Base-by-base conservation (phyloP, 1,139 yeast genomes). In the Meyerozyma carpophila region DNA sequence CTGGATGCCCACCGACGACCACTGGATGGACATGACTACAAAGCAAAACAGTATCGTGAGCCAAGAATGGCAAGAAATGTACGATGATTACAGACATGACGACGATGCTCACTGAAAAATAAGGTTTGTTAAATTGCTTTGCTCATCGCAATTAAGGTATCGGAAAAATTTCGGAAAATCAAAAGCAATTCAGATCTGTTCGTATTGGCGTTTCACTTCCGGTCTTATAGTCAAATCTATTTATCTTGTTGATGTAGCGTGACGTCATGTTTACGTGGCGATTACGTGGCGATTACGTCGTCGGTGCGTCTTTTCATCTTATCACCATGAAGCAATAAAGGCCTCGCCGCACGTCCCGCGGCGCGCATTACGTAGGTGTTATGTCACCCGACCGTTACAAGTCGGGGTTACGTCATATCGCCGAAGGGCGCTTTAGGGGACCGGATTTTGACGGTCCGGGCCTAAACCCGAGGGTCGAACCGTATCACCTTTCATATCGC, bases 81-180 rank as follows among this genome's bases (percentile, higher is more conserved):
- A 57, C 47, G 74, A 69, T 43, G 76, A 68, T 47, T 70, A 70
- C 50, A 62, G 68, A 49, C 61, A 68, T 50, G 73, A 70, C 47
- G 75, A 70, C 47, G 74, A 69, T 25, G 26, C n/a, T 21, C 48
- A 40, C 26, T 45, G 32, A 20, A 21, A 21, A 21, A 3, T 21
- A 21, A 21, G 4, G 24, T 21, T 21, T 21, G 24, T 27, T 5
- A 27, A 16, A 16, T 16, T 16, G 18, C 18, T 16, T 16, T 16
- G 18, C 18, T 16, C 18, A 16, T 16, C 18, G 18, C 18, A 16
- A 16, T 16, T 6, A 21, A 21, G 8, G 2, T 21, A 5, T 21
- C 24, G 24, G 24, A 21, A 21, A 21, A 21, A 21, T 21, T 21
- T 16, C 18, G 18, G 18, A 16, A 16, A 16, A 21, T 21, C 24